Base-by-base conservation (phyloP, 257 asterid species). In the Leptodermis oblonga region DNA sequence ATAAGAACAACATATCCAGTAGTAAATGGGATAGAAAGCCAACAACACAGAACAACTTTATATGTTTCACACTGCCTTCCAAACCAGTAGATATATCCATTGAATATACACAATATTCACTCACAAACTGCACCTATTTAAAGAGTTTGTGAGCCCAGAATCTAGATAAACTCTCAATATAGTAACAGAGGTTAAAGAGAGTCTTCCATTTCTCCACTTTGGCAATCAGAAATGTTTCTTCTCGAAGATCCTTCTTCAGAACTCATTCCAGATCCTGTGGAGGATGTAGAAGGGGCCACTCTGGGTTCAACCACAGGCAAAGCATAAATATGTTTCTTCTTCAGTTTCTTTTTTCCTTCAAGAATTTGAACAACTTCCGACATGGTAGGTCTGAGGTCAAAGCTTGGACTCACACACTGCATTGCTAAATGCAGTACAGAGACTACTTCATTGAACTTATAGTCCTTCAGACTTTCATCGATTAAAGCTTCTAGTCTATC, bases 381-480 rank as follows among this genome's bases (percentile, higher is more conserved):
- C 55, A 41, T 64, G 69, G 55, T n/a, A 17, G 69, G 69, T 6
- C 69, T 64, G 5, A 42, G 23, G 25, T 64, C 69, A 26, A 42
- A 64, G 34, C 69, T 17, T 64, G 69, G 39, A 45, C 55, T 64
- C 37, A 64, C 69, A 2, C 69, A 64, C 25, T 12, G 6, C 69
- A 64, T 64, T 5, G 69, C 55, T 15, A 64, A 14, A 64, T 42
- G 30, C 5, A 64, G 37, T 20, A 64, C 14, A 23, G 25, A 0
- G 14, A 41, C 15, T 5, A 14, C 69, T 65, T 65, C 69, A 26
- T 26, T 7, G 23, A 15, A 22, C 37, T 65, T 65, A 26, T 65
- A 65, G 41, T 65, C 55, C 0, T 18, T 25, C 30, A 61, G 7
- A 33, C n/a, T 34, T 18, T 11, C 28, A 18, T 61, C 66, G 1